A percentile compares a stretch with the other conserved stretches of the same genome.
phyloP scores from a whole-genome alignment of 2,329 filamentous ascomycete genomes.

The Ascochyta pisi region DNA sequence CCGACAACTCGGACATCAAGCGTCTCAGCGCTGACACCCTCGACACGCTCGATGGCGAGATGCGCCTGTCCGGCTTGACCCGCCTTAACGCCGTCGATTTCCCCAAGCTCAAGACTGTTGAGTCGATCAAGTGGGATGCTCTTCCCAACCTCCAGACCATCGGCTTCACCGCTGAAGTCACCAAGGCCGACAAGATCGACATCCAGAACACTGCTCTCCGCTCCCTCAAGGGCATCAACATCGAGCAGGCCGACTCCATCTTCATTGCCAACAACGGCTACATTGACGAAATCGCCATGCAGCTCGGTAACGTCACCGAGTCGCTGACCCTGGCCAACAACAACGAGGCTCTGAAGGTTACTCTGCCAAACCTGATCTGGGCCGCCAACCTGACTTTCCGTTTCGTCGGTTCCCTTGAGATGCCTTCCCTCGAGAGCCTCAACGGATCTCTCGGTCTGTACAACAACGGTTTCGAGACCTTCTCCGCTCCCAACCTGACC shows the following conservation, averaged over 20 bases:
- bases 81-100: conserved; percentile 73
- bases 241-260: conserved; percentile 74
- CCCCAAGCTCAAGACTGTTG: conserved; percentile 68
- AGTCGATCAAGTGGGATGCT: conserved; percentile 73
- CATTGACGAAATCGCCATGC: conserved; percentile 76
- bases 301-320: conserved; percentile 76
- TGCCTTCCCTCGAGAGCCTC: conserved; percentile 75
- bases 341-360: conserved; percentile 72
- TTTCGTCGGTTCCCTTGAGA: conserved; percentile 76
- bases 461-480: conserved; percentile 72
- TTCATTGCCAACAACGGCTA: conserved; percentile 86
- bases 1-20: conserved; percentile 67
- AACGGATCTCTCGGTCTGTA: conserved; percentile 85
- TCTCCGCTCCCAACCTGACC: conserved; percentile 75
- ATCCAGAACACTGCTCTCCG: conserved; percentile 88
- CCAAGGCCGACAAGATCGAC: conserved; percentile 69
- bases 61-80: conserved; percentile 73
- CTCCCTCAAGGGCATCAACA: conserved; percentile 80
- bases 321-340: conserved; percentile 80
- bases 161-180: conserved; percentile 69
- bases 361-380: conserved; percentile 78
- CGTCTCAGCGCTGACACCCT: conserved; percentile 69
- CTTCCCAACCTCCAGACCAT: conserved; percentile 69
- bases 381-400: conserved; percentile 83
- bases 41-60: conserved; percentile 69